Evolutionary conservation across 2,329 filamentous ascomycete species (phyloP).

Genomic region (Cordyceps sp.): DNA sequence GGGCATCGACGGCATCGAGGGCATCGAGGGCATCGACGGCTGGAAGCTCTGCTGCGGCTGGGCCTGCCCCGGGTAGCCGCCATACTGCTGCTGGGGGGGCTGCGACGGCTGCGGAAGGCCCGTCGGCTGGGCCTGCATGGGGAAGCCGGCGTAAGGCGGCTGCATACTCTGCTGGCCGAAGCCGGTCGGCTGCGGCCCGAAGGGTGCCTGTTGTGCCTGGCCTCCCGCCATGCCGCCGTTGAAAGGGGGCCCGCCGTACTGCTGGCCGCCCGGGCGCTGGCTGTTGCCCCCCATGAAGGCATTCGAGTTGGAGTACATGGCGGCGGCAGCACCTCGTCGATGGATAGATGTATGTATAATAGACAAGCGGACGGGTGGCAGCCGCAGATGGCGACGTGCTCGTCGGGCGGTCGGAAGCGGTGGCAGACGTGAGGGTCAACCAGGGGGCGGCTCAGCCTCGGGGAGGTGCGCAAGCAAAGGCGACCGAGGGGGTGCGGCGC

Average conservation of each 20-base stretch:
- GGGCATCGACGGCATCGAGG: slow-evolving; percentile 44
- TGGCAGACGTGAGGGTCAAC: too few species aligned
- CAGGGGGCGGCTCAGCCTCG: too few species aligned
- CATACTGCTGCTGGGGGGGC: slow-evolving; percentile 49
- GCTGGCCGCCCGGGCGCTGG: slow-evolving; percentile 52
- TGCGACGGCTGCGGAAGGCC: slow-evolving; percentile 40
- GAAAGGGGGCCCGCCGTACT: slow-evolving; percentile 11
- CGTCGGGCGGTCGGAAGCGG: too few species aligned
- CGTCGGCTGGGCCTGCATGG: slow-evolving; percentile 26
- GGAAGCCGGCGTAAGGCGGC: slow-evolving; percentile 45
- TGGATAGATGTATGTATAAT: too few species aligned
- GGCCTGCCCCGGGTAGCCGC: slow-evolving; percentile 38
- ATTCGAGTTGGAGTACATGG: slow-evolving; percentile 85
- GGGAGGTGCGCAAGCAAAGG: too few species aligned
- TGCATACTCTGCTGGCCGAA: slow-evolving; percentile 34
- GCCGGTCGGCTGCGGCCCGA: slow-evolving; percentile 43
- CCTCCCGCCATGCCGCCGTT: slow-evolving; percentile 40
- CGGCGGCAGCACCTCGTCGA: too few species aligned
- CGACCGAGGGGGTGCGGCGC: too few species aligned
- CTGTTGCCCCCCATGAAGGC: slow-evolving; percentile 67
- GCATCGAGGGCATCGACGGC: slow-evolving; percentile 41
- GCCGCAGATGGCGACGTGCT: too few species aligned
- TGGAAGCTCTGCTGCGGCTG: slow-evolving; percentile 44
- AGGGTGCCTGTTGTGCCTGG: slow-evolving; percentile 34
- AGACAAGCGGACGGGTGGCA: too few species aligned